Evolutionary conservation across 2,329 filamentous ascomycete genomes (phyloP).

Genomic region (Epichloe coenophiala): DNA sequence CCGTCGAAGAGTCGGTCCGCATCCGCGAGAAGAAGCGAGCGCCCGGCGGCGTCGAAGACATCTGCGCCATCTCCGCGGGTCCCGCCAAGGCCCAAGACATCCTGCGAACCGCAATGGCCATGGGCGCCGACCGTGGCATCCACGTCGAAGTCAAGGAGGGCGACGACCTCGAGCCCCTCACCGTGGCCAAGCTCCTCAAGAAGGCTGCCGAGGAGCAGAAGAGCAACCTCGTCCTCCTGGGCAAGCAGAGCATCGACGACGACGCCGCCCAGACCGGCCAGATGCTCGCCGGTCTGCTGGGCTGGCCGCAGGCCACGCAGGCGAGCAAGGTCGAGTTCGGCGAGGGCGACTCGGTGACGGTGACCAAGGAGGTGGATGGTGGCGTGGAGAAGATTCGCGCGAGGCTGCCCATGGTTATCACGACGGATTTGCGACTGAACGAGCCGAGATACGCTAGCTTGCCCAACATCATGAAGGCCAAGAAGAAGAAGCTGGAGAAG

Average conservation of each 20-base stretch:
- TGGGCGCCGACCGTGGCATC: conserved; percentile 88
- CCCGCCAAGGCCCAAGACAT: conserved; percentile 79
- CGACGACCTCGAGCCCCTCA: conserved; percentile 71
- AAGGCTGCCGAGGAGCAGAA: conserved; percentile 71
- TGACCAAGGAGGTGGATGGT: conserved; percentile 88
- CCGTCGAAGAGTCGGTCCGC: conserved; percentile 88
- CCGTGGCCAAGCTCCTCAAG: conserved; percentile 81
- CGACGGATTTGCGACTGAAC: conserved; percentile 87
- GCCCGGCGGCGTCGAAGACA: conserved; percentile 71
- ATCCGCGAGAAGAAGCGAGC: conserved; percentile 76
- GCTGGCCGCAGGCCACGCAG: conserved; percentile 91
- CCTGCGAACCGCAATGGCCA: conserved; percentile 92
- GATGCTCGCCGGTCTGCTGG: conserved; percentile 87
- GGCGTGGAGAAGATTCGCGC: conserved; percentile 81
- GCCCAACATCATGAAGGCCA: conserved; percentile 99
- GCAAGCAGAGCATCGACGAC: conserved; percentile 97
- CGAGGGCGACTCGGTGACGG: conserved; percentile 54
- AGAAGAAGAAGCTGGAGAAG: conserved; percentile 99
- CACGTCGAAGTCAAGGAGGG: conserved; percentile 71
- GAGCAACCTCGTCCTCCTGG: conserved; percentile 82
- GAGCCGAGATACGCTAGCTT: conserved; percentile 89
- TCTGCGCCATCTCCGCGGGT: conserved; percentile 78
- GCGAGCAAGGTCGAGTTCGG: conserved; percentile 72
- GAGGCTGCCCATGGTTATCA: conserved; percentile 84
- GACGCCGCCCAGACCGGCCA: conserved; percentile 92